Percentiles rank a stretch among this genome's conserved stretches.
Conservation (phyloP, 345 rosid species). For the Gossypium rotundifolium region DNA sequence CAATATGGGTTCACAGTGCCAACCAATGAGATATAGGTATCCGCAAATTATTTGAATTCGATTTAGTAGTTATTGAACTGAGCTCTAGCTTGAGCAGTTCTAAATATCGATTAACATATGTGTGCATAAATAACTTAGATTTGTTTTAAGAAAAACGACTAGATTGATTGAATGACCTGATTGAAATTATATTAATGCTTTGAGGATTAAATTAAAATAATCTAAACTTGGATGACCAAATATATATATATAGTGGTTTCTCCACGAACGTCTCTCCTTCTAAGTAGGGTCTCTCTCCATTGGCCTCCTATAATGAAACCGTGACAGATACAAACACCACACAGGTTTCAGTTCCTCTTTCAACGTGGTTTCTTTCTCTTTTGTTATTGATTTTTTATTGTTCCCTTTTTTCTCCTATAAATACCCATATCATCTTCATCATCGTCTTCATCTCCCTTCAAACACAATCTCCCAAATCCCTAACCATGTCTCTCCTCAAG, state of each 20-base stretch:
- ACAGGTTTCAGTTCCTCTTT: slow-evolving; percentile 5
- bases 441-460: background rate
- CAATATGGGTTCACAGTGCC: no score
- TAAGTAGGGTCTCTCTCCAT: background rate
- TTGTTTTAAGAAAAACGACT: no score
- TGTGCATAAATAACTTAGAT: no score
- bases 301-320: background rate
- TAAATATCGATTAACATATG: no score
- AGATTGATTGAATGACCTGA: no score
- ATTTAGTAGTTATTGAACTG: no score
- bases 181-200: no score
- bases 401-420: background rate
- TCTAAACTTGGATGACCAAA: no score
- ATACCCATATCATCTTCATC: background rate
- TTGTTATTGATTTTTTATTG: no score
- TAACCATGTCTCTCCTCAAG: slow-evolving; percentile 11
- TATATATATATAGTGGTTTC: background rate
- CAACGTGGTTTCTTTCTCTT: slow-evolving; percentile 15
- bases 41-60: accelerated
- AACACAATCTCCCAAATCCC: background rate
- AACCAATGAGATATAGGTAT: no score
- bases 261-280: background rate
- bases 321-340: background rate
- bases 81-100: accelerated
- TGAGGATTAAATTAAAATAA: no score